Evolutionary conservation across 164 flowering plant species (phyloP).

Genomic region (Tinospora cordifolia): DNA sequence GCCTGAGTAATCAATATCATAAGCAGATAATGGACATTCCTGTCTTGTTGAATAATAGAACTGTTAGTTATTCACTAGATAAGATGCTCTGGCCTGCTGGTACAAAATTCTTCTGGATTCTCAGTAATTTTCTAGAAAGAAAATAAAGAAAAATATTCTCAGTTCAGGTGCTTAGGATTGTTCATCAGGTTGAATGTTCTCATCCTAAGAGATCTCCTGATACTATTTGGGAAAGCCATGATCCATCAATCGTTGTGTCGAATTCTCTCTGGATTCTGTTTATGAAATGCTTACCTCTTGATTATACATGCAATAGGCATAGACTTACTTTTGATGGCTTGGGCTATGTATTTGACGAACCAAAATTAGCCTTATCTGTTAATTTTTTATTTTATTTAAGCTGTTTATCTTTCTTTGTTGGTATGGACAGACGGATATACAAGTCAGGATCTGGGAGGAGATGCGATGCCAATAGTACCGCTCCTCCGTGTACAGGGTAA

Average conservation of each 20-base stretch:
- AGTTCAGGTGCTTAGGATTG: not conserved
- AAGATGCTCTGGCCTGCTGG: not conserved
- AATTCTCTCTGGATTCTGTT: not conserved
- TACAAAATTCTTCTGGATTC: not conserved
- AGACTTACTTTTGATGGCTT: not conserved
- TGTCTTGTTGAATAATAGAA: not conserved
- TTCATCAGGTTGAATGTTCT: not conserved
- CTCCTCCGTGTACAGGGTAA: conserved; percentile 93
- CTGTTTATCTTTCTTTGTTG: conserved; percentile 1
- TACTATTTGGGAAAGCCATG: not conserved
- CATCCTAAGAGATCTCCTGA: not conserved
- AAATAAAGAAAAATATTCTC: not conserved
- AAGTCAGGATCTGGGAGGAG: conserved; percentile 49
- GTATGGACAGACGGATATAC: conserved; percentile 52
- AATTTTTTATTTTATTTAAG: not conserved
- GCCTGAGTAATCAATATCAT: not conserved
- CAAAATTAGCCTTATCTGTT: not conserved
- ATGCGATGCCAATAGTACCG: conserved; percentile 62
- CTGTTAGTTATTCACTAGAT: not conserved
- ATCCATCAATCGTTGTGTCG: not conserved
- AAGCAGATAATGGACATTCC: not conserved
- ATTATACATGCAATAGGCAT: not conserved
- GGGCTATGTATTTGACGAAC: not conserved
- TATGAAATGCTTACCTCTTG: not conserved
- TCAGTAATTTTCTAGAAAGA: no score